Percentiles rank a stretch among this genome's conserved stretches.
These are phyloP conservation scores for Alternaria burnsii DNA, from an alignment of 2,329 filamentous ascomycete genomes.

Conservation along the genomic window DNA sequence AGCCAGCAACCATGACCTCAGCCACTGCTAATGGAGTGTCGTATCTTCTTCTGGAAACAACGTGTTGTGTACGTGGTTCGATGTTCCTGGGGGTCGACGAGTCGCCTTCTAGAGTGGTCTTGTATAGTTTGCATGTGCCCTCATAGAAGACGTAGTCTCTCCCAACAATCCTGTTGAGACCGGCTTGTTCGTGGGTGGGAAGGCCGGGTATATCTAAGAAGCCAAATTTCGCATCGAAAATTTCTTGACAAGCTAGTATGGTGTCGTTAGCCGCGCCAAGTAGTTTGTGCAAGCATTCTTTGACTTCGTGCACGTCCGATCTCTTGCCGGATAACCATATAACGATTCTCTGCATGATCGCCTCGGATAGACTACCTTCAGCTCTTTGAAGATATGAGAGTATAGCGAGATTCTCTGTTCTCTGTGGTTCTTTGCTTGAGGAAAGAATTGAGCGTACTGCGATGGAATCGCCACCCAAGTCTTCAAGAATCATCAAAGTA, in stretches of 20 bases:
- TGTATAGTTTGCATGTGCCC: neutral
- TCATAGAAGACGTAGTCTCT: neutral
- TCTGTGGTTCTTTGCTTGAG: slow-evolving; percentile 18
- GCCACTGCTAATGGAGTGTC: slow-evolving; percentile 26
- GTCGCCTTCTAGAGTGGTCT: neutral
- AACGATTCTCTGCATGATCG: slow-evolving; percentile 31
- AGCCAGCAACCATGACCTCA: slow-evolving; percentile 40
- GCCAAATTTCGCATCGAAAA: slow-evolving; percentile 33
- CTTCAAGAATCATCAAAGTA: slow-evolving; percentile 33
- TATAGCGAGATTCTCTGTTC: slow-evolving; percentile 22
- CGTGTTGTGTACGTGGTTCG: neutral
- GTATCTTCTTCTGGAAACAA: neutral
- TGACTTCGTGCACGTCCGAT: slow-evolving; percentile 23
- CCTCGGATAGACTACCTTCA: slow-evolving; percentile 22
- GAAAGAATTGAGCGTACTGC: slow-evolving; percentile 29
- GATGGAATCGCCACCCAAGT: slow-evolving; percentile 3
- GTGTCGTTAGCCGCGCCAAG: slow-evolving; percentile 21
- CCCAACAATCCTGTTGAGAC: neutral
- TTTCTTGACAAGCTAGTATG: slow-evolving; percentile 29
- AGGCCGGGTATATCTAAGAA: slow-evolving; percentile 24
- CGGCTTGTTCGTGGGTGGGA: neutral
- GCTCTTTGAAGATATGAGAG: slow-evolving; percentile 23
- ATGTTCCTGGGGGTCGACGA: neutral
- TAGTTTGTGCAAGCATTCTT: slow-evolving; percentile 23
- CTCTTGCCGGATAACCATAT: slow-evolving; percentile 17